Conservation (phyloP, 495 filamentous ascomycete genomes). For the Aspergillus affinis region DNA sequence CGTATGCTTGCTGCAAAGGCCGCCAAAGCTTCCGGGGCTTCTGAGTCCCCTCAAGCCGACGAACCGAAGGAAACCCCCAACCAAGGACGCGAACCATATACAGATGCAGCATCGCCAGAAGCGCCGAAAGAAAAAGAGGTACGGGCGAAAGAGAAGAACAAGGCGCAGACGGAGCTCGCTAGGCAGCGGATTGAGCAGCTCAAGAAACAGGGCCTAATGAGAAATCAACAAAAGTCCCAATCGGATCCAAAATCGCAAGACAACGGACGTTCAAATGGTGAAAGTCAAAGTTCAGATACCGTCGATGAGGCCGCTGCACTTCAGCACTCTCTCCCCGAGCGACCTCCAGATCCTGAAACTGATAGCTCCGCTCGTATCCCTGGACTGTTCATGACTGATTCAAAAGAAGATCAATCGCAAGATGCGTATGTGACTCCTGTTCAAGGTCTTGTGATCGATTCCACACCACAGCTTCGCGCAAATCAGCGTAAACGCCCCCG, state of each 20-base stretch:
- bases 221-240: constrained; percentile 32
- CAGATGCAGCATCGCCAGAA: constrained; percentile 14
- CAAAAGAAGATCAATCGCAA: constrained; percentile 12
- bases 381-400: constrained; percentile 51
- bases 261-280: constrained; percentile 9
- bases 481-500: constrained; percentile 74
- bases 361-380: constrained; percentile 43
- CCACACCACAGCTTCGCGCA: constrained; percentile 27
- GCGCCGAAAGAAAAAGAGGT: constrained; percentile 22
- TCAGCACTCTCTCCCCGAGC: constrained; percentile 45
- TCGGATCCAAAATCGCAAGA: constrained; percentile 7
- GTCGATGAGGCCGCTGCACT: constrained; percentile 16
- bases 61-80: constrained; percentile 20
- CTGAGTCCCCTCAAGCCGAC: constrained; percentile 20
- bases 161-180: constrained; percentile 55
- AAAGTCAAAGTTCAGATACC: constrained; percentile 6
- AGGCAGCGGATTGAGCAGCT: constrained; percentile 52
- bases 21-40: constrained; percentile 29
- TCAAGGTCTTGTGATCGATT: constrained; percentile 20
- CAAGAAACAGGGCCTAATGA: constrained; percentile 42
- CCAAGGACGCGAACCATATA: constrained; percentile 11
- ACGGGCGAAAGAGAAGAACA: constrained; percentile 51
- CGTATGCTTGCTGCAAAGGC: constrained; percentile 65
- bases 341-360: constrained; percentile 36
- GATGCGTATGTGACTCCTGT: constrained; percentile 11